A percentile compares a stretch with the other conserved stretches of the same genome.
Conservation (phyloP, 768 basidiomycete genomes). For the Psilocybe sp. region DNA sequence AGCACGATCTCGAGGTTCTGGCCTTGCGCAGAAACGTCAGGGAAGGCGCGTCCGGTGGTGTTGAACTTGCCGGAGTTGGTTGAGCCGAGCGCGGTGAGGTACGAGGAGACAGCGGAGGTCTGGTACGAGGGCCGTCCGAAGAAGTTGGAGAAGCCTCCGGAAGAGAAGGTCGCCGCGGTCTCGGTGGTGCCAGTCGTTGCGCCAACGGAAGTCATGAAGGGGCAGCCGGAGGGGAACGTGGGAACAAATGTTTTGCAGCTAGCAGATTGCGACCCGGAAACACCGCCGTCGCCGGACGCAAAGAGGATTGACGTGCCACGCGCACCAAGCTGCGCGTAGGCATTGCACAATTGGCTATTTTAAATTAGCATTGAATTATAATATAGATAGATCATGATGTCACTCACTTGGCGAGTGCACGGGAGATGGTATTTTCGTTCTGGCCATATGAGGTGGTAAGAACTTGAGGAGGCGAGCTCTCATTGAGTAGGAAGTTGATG, state of each 20-base stretch:
- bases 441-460: constrained; percentile 41
- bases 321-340: constrained; percentile 51
- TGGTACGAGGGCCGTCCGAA: constrained; percentile 38
- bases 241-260: constrained; percentile 23
- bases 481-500: constrained; percentile 24
- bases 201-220: constrained; percentile 49
- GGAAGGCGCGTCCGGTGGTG: constrained; percentile 43
- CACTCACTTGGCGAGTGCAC: constrained; percentile 28
- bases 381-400: not conserved
- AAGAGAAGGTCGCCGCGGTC: constrained; percentile 38
- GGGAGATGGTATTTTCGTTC: constrained; percentile 36
- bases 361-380: not conserved
- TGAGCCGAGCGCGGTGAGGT: constrained; percentile 34
- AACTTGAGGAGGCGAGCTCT: constrained; percentile 31
- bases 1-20: constrained; percentile 24
- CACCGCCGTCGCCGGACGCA: constrained; percentile 58
- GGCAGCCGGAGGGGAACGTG: constrained; percentile 34
- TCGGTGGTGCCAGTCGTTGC: constrained; percentile 42
- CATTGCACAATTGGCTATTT: constrained; percentile 36
- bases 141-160: constrained; percentile 48
- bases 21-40: constrained; percentile 51
- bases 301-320: constrained; percentile 61
- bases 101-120: constrained; percentile 31
- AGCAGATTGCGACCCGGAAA: constrained; percentile 27
- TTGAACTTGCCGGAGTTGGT: constrained; percentile 48